Conservation (phyloP, 495 filamentous ascomycete species). For the Trichoderma gamsii region DNA sequence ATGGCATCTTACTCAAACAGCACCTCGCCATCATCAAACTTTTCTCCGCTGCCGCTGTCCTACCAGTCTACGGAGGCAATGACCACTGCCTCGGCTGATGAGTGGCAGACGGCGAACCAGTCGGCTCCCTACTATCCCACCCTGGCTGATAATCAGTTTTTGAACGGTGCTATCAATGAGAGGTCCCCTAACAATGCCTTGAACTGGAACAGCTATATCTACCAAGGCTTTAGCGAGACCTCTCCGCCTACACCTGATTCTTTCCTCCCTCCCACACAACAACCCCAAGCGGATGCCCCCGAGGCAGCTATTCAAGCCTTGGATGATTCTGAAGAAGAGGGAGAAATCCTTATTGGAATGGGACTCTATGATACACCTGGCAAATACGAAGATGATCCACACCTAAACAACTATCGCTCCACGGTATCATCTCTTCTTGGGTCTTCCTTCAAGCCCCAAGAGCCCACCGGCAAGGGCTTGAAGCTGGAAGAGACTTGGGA, state of each 20-base stretch:
- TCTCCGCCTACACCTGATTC: constrained; percentile 58
- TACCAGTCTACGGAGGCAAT: constrained; percentile 25
- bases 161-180: background rate
- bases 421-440: constrained; percentile 46
- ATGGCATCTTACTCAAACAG: constrained; percentile 39
- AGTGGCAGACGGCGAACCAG: constrained; percentile 19
- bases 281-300: constrained; percentile 29
- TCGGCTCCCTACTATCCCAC: background rate
- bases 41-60: constrained; percentile 38
- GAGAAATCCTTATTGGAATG: constrained; percentile 75
- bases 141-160: background rate
- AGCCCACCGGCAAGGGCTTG: constrained; percentile 58
- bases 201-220: constrained; percentile 37
- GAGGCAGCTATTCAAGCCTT: constrained; percentile 42
- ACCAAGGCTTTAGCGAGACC: constrained; percentile 34
- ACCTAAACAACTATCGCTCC: constrained; percentile 39
- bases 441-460: constrained; percentile 28
- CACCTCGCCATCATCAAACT: constrained; percentile 37
- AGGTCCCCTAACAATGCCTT: constrained; percentile 16
- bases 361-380: constrained; percentile 71
- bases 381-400: constrained; percentile 33
- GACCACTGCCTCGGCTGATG: constrained; percentile 16
- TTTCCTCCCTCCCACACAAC: constrained; percentile 46
- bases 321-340: constrained; percentile 42
- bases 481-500: constrained; percentile 82